Evolutionary conservation across 2,329 filamentous ascomycete species (phyloP).

Genomic region (Colletotrichum melonis): DNA sequence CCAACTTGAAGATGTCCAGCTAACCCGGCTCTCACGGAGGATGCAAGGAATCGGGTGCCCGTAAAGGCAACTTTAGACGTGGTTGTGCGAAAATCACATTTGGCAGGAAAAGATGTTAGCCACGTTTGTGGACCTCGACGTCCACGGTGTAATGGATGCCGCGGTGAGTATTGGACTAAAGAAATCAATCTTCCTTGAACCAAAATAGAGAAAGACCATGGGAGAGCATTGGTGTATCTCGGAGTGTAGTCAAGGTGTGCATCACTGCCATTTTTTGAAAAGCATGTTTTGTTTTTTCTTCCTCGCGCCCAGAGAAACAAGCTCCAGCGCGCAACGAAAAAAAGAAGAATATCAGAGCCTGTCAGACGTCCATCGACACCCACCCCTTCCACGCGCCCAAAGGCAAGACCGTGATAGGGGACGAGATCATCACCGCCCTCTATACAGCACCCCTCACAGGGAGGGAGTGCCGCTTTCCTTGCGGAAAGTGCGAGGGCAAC

Average conservation of each 20-base stretch:
- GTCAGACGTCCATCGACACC: conserved; percentile 93
- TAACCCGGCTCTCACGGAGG: no score
- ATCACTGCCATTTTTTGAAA: neutral
- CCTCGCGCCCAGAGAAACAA: conserved; percentile 57
- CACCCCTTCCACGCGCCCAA: conserved; percentile 83
- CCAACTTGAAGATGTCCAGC: no score
- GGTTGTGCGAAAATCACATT: no score
- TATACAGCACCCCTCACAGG: conserved; percentile 67
- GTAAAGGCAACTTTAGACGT: no score
- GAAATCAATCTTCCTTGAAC: conserved; percentile 77
- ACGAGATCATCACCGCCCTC: conserved; percentile 94
- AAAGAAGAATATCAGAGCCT: conserved; percentile 66
- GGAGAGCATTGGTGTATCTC: conserved; percentile 73
- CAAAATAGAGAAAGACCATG: conserved; percentile 88
- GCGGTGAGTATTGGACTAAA: conserved; percentile 74
- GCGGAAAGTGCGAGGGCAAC: conserved; percentile 70
- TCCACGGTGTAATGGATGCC: conserved; percentile 65
- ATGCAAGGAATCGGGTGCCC: no score
- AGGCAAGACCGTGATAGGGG: conserved; percentile 77
- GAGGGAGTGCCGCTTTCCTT: conserved; percentile 66
- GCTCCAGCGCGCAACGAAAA: conserved; percentile 65
- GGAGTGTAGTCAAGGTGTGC: conserved; percentile 81
- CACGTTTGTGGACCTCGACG: conserved; percentile 76
- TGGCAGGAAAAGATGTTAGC: conserved; percentile 62
- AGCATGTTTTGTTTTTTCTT: conserved; percentile 51